Evolutionary conservation across 2,329 filamentous ascomycete species (phyloP).

Genomic region (Westerdykella sp.): DNA sequence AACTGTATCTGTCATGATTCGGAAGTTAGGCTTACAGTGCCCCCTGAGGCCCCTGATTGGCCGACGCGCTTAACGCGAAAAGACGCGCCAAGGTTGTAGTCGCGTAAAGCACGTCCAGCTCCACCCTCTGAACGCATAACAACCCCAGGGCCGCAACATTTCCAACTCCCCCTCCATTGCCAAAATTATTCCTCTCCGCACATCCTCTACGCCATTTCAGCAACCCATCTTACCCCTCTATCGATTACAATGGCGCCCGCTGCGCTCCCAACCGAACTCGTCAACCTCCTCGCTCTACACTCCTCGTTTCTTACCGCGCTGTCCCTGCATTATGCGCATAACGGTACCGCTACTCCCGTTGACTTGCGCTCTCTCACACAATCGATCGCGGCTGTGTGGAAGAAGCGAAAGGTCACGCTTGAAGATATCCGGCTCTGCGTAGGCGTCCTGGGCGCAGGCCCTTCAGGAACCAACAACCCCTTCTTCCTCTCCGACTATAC

Average conservation of each 20-base stretch:
- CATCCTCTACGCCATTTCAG: constrained; percentile 18
- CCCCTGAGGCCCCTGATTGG: constrained; percentile 15
- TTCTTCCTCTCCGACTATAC: constrained; percentile 42
- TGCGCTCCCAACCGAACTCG: constrained; percentile 38
- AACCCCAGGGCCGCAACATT: constrained; percentile 8
- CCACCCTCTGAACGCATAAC: constrained; percentile 25
- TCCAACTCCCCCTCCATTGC: constrained; percentile 9
- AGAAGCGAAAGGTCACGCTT: constrained; percentile 41
- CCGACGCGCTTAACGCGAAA: constrained; percentile 15
- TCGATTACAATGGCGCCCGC: constrained; percentile 25
- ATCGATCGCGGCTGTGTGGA: constrained; percentile 41
- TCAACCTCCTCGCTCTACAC: constrained; percentile 42
- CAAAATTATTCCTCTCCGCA: constrained; percentile 12
- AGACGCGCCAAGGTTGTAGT: not conserved
- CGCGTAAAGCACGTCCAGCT: constrained; percentile 10
- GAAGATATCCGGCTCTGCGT: constrained; percentile 44
- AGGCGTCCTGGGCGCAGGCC: constrained; percentile 34
- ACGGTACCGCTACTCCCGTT: constrained; percentile 41
- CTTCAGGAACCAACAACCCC: constrained; percentile 24
- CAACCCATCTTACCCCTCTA: constrained; percentile 8
- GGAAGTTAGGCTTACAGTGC: too few species aligned
- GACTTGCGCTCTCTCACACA: constrained; percentile 38
- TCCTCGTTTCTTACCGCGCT: constrained; percentile 46
- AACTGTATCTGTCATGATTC: too few species aligned
- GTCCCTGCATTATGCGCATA: constrained; percentile 46